Base-by-base conservation (phyloP, 768 basidiomycete genomes). In the Agrocybe pediades region DNA sequence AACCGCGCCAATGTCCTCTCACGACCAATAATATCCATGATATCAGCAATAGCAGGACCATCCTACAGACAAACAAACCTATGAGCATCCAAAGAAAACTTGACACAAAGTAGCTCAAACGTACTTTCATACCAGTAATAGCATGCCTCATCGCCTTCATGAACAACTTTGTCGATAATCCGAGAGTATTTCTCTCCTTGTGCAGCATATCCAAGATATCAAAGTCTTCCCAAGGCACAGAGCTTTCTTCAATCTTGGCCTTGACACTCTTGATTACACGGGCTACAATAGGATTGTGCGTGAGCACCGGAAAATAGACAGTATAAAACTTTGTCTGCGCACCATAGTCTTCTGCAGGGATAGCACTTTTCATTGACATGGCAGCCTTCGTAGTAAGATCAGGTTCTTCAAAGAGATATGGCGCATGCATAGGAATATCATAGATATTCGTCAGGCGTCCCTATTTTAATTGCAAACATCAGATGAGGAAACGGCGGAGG, bases 111-210 rank as follows among this genome's bases (percentile, higher is more conserved):
- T 0, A 20, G 19, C 43, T 13, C 27, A 25, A 24, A 63, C 78
- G n/a, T 51, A 88, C 95, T 83, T 90, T 93, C 73, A 85, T 82
- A 2, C 87, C 95, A 1, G 88, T 94, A 59, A 97, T 65, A 2
- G 88, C 89, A 64, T 90, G 83, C 48, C 95, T 72, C 46, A 96
- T 68, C 0, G 83, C 79, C 1, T 80, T 86, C 85, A 95, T 87
- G 59, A 92, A 83, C 19, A 72, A 59, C 47, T 81, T 86, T 41
- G 69, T 69, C 47, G 76, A 71, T 11, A 81, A 51, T 2, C 67
- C 70, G 1, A 75, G 60, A 26, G 61, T 65, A 27, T 74, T 68
- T 27, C 73, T 76, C 58, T 78, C 77, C 11, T 75, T 69, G 23
- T 83, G 76, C 7, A 88, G 62, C 4, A 78, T 44, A 13, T 53